These are phyloP conservation scores for Penicillium sp. DNA, from an alignment of 2,329 filamentous ascomycete species.

Conservation along the genomic window DNA sequence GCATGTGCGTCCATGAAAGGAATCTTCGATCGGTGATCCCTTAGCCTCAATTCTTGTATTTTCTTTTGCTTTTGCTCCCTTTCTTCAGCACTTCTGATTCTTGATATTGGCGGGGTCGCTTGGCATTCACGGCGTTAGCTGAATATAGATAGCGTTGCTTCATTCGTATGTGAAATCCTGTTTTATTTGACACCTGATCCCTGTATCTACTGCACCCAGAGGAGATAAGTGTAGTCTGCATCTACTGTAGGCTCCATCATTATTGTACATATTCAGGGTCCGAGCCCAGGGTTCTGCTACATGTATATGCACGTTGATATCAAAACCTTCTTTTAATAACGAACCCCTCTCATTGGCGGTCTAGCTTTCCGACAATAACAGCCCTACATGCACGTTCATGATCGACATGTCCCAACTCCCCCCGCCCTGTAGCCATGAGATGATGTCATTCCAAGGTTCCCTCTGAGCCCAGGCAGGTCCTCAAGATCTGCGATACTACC, in stretches of 20 bases:
- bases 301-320: neutral
- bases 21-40: constrained; percentile 38
- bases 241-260: neutral
- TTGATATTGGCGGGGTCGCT: neutral
- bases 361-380: neutral
- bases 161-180: neutral
- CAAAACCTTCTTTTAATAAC: neutral
- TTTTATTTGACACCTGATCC: neutral
- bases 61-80: neutral
- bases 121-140: constrained; percentile 10
- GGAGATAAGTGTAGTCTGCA: neutral
- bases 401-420: neutral
- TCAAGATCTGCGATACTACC: neutral
- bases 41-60: neutral
- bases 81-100: constrained; percentile 4
- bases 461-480: neutral
- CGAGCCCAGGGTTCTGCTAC: neutral
- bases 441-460: neutral
- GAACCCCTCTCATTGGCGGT: neutral
- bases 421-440: neutral
- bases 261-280: neutral
- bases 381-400: neutral
- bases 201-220: neutral
- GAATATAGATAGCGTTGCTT: constrained; percentile 7
- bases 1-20: constrained; percentile 47